Conservation (phyloP, 345 rosid species). For the Eutrema japonicum region DNA sequence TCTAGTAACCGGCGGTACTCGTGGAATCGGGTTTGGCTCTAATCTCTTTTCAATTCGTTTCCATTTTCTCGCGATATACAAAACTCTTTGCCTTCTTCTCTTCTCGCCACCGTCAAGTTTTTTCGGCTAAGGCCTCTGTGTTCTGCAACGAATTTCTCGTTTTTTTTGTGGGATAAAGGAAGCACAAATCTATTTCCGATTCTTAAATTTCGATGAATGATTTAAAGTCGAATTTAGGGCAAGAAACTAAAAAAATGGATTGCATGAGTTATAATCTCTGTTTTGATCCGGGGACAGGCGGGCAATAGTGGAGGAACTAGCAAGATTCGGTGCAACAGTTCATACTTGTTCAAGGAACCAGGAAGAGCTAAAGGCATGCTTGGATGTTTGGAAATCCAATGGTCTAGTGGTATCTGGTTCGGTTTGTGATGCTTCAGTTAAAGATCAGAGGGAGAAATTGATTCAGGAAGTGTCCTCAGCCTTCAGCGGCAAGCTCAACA, state of each 20-base stretch:
- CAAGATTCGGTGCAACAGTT: constrained; percentile 67
- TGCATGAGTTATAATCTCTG: not conserved
- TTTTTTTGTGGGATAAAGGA: not conserved
- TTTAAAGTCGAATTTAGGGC: not conserved
- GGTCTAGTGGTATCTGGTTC: constrained; percentile 75
- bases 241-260: not conserved
- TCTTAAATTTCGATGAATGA: not conserved
- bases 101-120: not conserved
- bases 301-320: constrained; percentile 76
- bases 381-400: constrained; percentile 59
- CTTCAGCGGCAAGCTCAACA: constrained; percentile 64
- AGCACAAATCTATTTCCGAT: not conserved
- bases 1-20: constrained; percentile 88
- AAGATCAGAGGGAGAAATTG: constrained; percentile 58
- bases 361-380: constrained; percentile 59
- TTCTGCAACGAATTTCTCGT: not conserved
- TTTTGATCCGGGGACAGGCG: constrained; percentile 41
- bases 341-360: constrained; percentile 84
- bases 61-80: not conserved
- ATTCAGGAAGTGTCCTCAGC: constrained; percentile 56
- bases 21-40: constrained; percentile 74
- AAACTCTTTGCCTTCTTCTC: not conserved
- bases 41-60: not conserved
- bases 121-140: not conserved
- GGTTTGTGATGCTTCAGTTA: constrained; percentile 66